Conservation (phyloP, 177 flowering plant genomes). For the Vitis hybrid region DNA sequence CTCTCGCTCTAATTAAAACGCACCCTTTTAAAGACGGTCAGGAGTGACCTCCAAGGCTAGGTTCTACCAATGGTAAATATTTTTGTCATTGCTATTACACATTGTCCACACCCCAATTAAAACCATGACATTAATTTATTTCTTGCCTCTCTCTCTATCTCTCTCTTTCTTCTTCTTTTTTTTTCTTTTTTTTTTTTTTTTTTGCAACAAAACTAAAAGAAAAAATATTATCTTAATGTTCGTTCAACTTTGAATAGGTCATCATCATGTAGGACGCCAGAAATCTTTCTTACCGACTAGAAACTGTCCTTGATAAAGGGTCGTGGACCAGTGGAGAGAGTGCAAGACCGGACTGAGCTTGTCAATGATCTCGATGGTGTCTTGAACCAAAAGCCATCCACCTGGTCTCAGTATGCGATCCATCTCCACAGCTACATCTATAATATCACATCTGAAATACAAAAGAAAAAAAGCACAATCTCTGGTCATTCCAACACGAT, state of each 20-base stretch:
- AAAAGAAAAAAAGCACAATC: constrained; percentile 2
- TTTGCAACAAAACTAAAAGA: neutral
- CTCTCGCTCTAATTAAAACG: no score
- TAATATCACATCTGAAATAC: constrained; percentile 58
- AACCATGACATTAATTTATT: no score
- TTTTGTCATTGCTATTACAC: no score
- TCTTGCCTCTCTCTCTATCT: no score
- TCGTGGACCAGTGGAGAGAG: constrained; percentile 76
- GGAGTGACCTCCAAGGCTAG: no score
- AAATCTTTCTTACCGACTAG: constrained; percentile 74
- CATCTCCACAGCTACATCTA: constrained; percentile 66
- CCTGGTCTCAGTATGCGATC: constrained; percentile 85
- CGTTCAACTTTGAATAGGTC: neutral
- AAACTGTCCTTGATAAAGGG: constrained; percentile 45
- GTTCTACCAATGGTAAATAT: no score
- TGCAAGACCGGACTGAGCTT: constrained; percentile 47
- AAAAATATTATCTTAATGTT: neutral
- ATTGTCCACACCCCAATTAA: no score
- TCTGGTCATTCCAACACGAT: neutral
- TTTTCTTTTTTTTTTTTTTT: no score
- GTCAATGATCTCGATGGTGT: constrained; percentile 49
- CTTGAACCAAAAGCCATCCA: constrained; percentile 69
- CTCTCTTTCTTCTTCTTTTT: no score
- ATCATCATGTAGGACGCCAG: constrained; percentile 58
- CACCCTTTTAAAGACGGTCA: no score